phyloP scores from a whole-genome alignment of 1,284 basidiomycete genomes.

The Ganoderma leucocontextum region DNA sequence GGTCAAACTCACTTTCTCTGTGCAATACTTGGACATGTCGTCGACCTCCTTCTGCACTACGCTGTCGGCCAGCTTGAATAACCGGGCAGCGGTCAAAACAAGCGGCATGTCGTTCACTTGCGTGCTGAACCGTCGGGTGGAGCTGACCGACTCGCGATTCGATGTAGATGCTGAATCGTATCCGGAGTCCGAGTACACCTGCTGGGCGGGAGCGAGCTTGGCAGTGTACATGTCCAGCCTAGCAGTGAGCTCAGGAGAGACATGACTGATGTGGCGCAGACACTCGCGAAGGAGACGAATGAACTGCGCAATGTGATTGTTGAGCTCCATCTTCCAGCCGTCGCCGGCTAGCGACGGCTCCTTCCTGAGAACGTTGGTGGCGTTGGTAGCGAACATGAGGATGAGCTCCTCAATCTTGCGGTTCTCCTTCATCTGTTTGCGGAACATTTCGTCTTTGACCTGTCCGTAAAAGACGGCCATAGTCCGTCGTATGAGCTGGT shows the following conservation, averaged over 20 bases:
- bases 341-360: conserved; percentile 80
- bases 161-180: conserved; percentile 71
- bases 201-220: conserved; percentile 72
- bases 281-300: conserved; percentile 87
- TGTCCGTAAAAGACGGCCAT: conserved; percentile 93
- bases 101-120: conserved; percentile 79
- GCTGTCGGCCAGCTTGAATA: conserved; percentile 80
- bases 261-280: conserved; percentile 74
- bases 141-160: conserved; percentile 60
- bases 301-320: conserved; percentile 90
- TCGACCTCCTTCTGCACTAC: conserved; percentile 83
- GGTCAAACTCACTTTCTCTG: conserved; percentile 70
- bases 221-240: conserved; percentile 86
- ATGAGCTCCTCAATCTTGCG: conserved; percentile 98
- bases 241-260: conserved; percentile 83
- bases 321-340: conserved; percentile 92
- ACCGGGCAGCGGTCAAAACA: conserved; percentile 71
- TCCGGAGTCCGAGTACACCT: conserved; percentile 63
- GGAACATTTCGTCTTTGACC: conserved; percentile 85
- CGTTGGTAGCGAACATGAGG: conserved; percentile 92
- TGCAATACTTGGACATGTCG: conserved; percentile 72
- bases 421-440: conserved; percentile 93
- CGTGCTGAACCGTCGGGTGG: conserved; percentile 51
- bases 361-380: conserved; percentile 87
- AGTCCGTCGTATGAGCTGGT: conserved; percentile 86